These are phyloP conservation scores for Tricholoma flavovirens DNA, from an alignment of 768 basidiomycete genomes.

Conservation along the genomic window DNA sequence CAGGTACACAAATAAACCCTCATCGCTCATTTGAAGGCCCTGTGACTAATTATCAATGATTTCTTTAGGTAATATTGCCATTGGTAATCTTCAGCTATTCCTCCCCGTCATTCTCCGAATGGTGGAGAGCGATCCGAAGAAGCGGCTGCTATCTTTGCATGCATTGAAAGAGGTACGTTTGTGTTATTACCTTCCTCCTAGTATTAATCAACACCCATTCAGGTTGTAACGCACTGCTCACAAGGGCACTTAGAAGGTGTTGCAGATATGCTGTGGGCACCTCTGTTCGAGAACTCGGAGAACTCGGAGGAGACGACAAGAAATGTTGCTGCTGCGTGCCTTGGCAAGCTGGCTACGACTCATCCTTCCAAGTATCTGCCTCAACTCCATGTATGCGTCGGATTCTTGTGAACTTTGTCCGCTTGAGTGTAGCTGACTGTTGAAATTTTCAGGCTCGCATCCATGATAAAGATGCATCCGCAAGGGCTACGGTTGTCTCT, in stretches of 20 bases:
- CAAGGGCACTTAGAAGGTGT: constrained; percentile 78
- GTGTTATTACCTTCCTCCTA: neutral
- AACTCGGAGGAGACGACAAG: constrained; percentile 86
- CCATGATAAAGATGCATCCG: constrained; percentile 58
- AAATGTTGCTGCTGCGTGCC: constrained; percentile 93
- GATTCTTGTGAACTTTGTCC: neutral
- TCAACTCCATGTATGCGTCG: constrained; percentile 71
- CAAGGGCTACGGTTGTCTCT: constrained; percentile 85
- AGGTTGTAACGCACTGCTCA: constrained; percentile 92
- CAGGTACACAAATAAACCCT: constrained; percentile 43
- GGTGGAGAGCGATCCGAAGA: constrained; percentile 68
- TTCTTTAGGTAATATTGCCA: constrained; percentile 80
- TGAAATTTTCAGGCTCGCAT: constrained; percentile 49
- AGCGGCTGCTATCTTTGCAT: constrained; percentile 80
- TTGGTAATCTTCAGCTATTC: constrained; percentile 86
- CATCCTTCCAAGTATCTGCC: constrained; percentile 89
- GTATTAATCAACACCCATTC: neutral
- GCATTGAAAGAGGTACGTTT: constrained; percentile 81
- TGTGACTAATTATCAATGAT: neutral
- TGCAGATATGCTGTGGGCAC: constrained; percentile 87
- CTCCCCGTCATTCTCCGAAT: constrained; percentile 80
- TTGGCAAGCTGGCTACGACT: constrained; percentile 91
- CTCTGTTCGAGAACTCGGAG: constrained; percentile 87
- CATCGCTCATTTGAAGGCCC: neutral
- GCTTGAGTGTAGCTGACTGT: neutral